A percentile compares a stretch with the other conserved stretches of the same genome.
Evolutionary conservation across 345 rosid species (phyloP).

Genomic region (Eucalyptus shirleyi): DNA sequence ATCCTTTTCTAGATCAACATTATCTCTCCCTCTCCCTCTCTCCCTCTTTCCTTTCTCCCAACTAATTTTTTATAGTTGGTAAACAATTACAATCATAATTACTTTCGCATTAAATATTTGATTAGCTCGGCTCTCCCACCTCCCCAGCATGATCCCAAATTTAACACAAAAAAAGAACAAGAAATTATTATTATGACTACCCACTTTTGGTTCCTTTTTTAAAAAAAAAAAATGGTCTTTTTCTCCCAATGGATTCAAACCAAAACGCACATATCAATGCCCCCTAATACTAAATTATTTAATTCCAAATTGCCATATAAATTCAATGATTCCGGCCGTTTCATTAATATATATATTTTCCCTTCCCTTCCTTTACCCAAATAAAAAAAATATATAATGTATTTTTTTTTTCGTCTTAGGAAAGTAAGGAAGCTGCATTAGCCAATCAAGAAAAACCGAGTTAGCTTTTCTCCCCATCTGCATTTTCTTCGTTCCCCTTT

Average conservation of each 20-base stretch:
- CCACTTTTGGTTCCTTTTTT: neutral
- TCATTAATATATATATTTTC: neutral
- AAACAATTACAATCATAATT: neutral
- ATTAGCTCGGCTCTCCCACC: neutral
- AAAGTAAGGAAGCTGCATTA: neutral
- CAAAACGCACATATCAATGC: neutral
- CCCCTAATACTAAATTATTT: neutral
- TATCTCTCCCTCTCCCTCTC: neutral
- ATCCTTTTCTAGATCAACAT: neutral
- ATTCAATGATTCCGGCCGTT: neutral
- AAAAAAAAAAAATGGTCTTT: neutral
- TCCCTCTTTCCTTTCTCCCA: neutral
- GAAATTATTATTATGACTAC: neutral
- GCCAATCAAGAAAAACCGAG: neutral
- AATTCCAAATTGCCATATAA: neutral
- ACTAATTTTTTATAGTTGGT: neutral
- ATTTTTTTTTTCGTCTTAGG: neutral
- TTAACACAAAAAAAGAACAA: neutral
- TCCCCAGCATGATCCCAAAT: neutral
- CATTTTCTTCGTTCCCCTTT: neutral
- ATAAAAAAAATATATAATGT: neutral
- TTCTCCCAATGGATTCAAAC: neutral
- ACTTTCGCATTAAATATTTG: neutral
- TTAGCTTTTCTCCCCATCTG: neutral
- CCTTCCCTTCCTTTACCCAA: neutral